Evolutionary conservation across 2,329 filamentous ascomycete species (phyloP), one percentile per base, ranked within the genome.

Genomic region (Neonectria punicea): DNA sequence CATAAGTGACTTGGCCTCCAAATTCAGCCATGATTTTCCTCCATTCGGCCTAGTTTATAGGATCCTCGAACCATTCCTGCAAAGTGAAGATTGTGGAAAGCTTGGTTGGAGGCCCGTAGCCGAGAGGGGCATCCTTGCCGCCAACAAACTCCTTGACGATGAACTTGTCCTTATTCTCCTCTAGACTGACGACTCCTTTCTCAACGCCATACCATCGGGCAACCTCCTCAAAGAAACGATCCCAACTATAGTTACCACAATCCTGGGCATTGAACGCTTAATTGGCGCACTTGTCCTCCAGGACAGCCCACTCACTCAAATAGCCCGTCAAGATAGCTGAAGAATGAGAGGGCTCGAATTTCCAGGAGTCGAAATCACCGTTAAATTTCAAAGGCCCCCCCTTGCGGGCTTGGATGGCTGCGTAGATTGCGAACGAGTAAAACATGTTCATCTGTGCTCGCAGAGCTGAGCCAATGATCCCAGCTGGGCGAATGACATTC

Each of bases 301-400:
- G 39, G 22, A 63, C 60, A 1, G 39, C 54, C 60, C 60, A 63
- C n/a, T 63, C 60, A 11, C 46, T 53, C 14, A 63, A 46, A 39
- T 63, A 58, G 1, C 60, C 47, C 3, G 34, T 58, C 9, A 63
- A 25, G 6, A 55, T 28, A 2, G 54, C 60, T 5, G 54, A 36
- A 4, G 54, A 53, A 20, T 58, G 54, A 7, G 14, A 11, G 14
- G 34, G n/a, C 14, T 58, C 54, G 20, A 53, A 54, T 8, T 58
- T 39, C 46, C 54, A 63, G 1, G 44, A 18, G 3, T 36, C 47
- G 13, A 58, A 46, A 7, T 58, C 51, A 9, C 41, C 50, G 13
- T 39, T 39, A 22, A 63, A 63, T 14, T 25, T n/a, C 3, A 63
- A 28, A 16, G 60, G 60, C 11, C 53, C 28, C 1, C 18, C 39